Evolutionary conservation across 75 land plant species (phyloP).

Genomic region (Gnetum montanum): DNA sequence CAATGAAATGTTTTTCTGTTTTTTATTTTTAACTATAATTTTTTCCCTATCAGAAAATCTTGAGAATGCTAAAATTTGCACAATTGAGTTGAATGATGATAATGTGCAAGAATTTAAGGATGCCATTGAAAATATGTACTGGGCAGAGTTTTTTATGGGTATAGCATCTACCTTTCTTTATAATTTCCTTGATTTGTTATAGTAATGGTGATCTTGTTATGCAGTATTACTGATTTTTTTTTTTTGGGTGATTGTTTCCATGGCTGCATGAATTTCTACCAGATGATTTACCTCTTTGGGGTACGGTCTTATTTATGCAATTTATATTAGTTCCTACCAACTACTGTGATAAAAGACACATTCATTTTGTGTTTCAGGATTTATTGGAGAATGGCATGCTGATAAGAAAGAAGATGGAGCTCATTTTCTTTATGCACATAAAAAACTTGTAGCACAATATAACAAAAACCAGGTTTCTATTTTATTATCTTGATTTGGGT

Average conservation of each 20-base stretch:
- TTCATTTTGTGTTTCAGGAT: constrained; percentile 39
- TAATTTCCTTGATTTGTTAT: background rate
- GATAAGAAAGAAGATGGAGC: constrained; percentile 58
- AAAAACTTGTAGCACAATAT: constrained; percentile 51
- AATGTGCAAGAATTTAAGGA: constrained; percentile 71
- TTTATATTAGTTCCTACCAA: background rate
- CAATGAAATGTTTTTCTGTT: no score
- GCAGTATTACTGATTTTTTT: background rate
- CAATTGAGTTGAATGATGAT: constrained; percentile 50
- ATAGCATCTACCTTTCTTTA: constrained; percentile 22
- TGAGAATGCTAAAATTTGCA: constrained; percentile 52
- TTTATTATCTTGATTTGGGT: background rate
- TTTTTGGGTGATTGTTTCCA: background rate
- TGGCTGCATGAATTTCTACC: background rate
- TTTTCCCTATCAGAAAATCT: constrained; percentile 48
- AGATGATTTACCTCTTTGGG: constrained; percentile 98
- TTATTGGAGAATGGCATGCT: constrained; percentile 77
- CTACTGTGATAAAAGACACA: background rate
- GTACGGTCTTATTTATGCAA: constrained; percentile 26
- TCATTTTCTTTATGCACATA: constrained; percentile 72
- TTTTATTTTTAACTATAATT: background rate
- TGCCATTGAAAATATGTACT: constrained; percentile 83
- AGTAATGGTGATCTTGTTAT: background rate
- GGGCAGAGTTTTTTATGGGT: constrained; percentile 98
- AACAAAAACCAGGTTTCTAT: constrained; percentile 67